A percentile compares a stretch with the other conserved stretches of the same genome.
phyloP scores from a whole-genome alignment of 106 monocot species.

The Gastrodia elata region DNA sequence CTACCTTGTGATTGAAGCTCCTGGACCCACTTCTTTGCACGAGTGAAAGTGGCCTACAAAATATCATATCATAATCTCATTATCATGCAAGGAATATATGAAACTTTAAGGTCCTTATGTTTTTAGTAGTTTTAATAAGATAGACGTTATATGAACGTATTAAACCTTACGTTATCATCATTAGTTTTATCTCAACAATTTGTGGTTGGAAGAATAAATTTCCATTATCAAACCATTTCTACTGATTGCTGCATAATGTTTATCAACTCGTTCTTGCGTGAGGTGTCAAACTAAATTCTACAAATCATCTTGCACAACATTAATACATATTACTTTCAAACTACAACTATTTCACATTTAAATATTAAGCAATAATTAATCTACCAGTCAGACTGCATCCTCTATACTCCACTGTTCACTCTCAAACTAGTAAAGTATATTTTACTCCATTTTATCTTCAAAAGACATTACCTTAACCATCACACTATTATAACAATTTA shows the following conservation, averaged over 20 bases:
- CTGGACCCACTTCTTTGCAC: constrained; percentile 97
- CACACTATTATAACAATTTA: neutral
- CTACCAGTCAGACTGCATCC: neutral
- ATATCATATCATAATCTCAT: neutral
- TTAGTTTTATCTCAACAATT: neutral
- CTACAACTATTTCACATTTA: neutral
- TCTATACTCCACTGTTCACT: neutral
- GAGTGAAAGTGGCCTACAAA: constrained; percentile 67
- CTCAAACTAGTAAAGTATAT: neutral
- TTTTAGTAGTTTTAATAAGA: neutral
- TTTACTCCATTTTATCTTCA: neutral
- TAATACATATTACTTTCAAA: neutral
- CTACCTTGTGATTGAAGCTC: constrained; percentile 86
- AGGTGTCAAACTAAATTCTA: neutral
- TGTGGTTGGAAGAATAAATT: too few relatives aligned
- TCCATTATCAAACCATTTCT: neutral
- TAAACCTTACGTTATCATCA: neutral
- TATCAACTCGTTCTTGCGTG: too few relatives aligned
- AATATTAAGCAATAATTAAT: neutral
- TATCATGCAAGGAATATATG: neutral
- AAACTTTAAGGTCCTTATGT: neutral
- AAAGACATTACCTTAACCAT: neutral
- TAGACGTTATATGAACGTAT: neutral
- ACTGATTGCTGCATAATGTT: neutral
- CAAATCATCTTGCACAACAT: neutral